A percentile compares a stretch with the other conserved stretches of the same genome.
Evolutionary conservation across 257 asterid species (phyloP).

Genomic region (Solanum okadae): DNA sequence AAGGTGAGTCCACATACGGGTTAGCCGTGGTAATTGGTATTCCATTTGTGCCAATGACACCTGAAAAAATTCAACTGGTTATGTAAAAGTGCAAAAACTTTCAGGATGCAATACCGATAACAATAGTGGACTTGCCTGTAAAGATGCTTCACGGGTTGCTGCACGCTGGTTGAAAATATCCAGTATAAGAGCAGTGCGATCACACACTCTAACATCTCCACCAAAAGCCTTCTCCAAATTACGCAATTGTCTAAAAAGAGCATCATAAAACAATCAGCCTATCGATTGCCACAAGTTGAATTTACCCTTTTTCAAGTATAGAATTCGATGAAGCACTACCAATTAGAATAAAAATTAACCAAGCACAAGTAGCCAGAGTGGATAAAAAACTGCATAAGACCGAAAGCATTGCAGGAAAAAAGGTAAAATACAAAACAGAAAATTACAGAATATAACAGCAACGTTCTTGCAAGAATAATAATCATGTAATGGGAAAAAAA

Average conservation of each 20-base stretch:
- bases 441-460: background rate
- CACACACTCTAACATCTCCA: slow-evolving; percentile 88
- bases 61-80: slow-evolving; percentile 22
- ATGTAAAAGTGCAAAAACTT: slow-evolving; percentile 1
- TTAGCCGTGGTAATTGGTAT: slow-evolving; percentile 85
- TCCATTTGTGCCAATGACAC: slow-evolving; percentile 97
- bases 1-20: slow-evolving; percentile 96
- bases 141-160: slow-evolving; percentile 93
- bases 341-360: background rate
- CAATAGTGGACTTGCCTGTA: slow-evolving; percentile 43
- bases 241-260: slow-evolving; percentile 66
- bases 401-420: background rate
- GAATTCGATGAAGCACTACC: background rate
- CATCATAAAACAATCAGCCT: slow-evolving; percentile 2
- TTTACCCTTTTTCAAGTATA: background rate
- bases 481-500: background rate
- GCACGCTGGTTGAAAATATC: slow-evolving; percentile 96
- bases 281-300: background rate
- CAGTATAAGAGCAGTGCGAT: slow-evolving; percentile 93
- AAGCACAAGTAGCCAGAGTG: background rate
- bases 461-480: background rate
- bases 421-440: background rate
- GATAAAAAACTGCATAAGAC: background rate
- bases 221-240: slow-evolving; percentile 88
- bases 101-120: background rate